Conservation (phyloP, 2,329 filamentous ascomycete species). For the Exophiala spinifera region DNA sequence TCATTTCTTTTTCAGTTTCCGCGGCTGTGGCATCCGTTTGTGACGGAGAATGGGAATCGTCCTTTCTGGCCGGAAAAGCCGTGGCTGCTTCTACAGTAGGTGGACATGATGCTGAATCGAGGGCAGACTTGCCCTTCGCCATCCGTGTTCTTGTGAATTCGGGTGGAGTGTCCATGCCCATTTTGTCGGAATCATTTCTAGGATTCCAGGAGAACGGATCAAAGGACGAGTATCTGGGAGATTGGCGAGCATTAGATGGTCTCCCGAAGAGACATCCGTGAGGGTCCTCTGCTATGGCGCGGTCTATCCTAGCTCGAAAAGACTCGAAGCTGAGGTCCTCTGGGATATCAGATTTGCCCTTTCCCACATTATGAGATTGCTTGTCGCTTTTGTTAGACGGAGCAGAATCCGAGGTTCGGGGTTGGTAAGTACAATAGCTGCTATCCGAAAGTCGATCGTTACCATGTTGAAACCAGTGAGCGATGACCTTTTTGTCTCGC, state of each 20-base stretch:
- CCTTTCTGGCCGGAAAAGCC: background rate
- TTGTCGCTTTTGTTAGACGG: constrained; percentile 11
- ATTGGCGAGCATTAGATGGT: constrained; percentile 28
- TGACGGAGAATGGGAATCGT: background rate
- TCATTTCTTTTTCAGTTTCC: constrained; percentile 4
- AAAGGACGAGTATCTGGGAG: constrained; percentile 28
- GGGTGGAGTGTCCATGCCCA: no score
- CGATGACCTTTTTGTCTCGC: constrained; percentile 26
- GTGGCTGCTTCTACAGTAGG: background rate
- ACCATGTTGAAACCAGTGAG: constrained; percentile 13
- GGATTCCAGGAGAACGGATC: constrained; percentile 33
- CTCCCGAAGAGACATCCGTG: constrained; percentile 42
- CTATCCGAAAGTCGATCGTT: constrained; percentile 2
- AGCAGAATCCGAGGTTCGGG: constrained; percentile 13
- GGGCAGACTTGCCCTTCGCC: no score
- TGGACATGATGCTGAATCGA: no score
- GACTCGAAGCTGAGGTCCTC: constrained; percentile 35
- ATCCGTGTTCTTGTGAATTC: no score
- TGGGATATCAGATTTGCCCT: constrained; percentile 1
- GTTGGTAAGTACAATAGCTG: constrained; percentile 14
- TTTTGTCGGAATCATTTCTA: constrained; percentile 17
- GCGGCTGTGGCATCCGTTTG: no score
- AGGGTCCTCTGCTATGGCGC: constrained; percentile 38
- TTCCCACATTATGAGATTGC: background rate
- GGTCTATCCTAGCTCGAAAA: constrained; percentile 36